These are phyloP conservation scores for Paecilomyces formosus DNA, from an alignment of 2,329 filamentous ascomycete species.

Conservation along the genomic window DNA sequence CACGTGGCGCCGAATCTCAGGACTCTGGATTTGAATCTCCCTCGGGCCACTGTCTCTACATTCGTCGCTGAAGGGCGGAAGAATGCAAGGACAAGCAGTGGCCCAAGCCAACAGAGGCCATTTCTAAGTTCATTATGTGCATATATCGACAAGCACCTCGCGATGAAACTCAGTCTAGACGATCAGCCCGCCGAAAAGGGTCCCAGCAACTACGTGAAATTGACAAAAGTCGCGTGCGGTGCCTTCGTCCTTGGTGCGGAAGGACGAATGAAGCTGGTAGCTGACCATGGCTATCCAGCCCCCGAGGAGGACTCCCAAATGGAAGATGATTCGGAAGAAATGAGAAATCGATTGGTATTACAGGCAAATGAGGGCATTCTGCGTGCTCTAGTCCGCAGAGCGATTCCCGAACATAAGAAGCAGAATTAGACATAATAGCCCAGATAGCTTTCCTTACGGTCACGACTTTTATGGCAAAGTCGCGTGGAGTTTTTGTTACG, in stretches of 20 bases:
- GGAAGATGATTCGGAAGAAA: slow-evolving; percentile 12
- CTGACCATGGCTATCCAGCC: slow-evolving; percentile 9
- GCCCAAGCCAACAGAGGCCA: slow-evolving; percentile 6
- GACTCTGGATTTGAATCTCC: slow-evolving; percentile 25
- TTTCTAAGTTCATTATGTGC: slow-evolving; percentile 22
- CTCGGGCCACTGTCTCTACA: slow-evolving; percentile 17
- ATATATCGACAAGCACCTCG: slow-evolving; percentile 31
- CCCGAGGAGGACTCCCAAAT: slow-evolving; percentile 8
- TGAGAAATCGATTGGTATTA: slow-evolving; percentile 14
- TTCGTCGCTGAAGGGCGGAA: slow-evolving; percentile 14
- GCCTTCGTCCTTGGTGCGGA: slow-evolving; percentile 32
- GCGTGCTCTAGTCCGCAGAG: slow-evolving; percentile 20
- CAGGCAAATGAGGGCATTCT: slow-evolving; percentile 26
- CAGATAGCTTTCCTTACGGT: neutral
- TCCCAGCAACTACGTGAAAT: slow-evolving; percentile 20
- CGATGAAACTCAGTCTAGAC: slow-evolving; percentile 30
- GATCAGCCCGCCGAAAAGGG: slow-evolving; percentile 1
- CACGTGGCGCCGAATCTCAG: slow-evolving; percentile 26
- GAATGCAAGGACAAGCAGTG: slow-evolving; percentile 8
- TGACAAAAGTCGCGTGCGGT: slow-evolving; percentile 31
- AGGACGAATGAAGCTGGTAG: slow-evolving; percentile 32
- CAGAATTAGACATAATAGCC: neutral
- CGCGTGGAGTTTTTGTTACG: neutral
- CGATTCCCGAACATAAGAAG: slow-evolving; percentile 7
- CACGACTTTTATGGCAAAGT: neutral